Evolutionary conservation across 768 basidiomycete species (phyloP), one percentile per base, ranked within the genome.

Genomic region (Phaffia tasmanica): DNA sequence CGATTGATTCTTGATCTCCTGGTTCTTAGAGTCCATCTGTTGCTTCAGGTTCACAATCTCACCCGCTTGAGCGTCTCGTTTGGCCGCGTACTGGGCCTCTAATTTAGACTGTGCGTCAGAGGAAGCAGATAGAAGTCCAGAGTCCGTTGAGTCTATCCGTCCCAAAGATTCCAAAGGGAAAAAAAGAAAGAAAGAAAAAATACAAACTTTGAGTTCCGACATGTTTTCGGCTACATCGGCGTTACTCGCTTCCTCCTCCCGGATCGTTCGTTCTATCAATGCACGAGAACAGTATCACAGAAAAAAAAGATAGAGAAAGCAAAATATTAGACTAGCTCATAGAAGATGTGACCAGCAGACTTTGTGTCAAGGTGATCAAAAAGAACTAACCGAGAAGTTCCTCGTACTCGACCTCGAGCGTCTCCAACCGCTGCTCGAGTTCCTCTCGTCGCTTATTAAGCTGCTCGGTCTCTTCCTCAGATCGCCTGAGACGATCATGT

Each of bases 381-480:
- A 1, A 1, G 50, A 48, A 79, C 84, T 70, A 70, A 91, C 92
- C 93, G 42, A 99, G 82, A 29, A 98, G 81, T 77, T 98, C 95
- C 77, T 99, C 95, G 72, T 97, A 98, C 73, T 98, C 95, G 3
- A 87, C 80, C 77, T 98, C 93, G 32, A 98, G 79, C 55, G 85
- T 82, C 48, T 83, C 77, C 57, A 95, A 80, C 67, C 93, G 82
- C 50, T 81, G 79, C 77, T 99, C 93, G 51, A 98, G 77, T 74
- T 99, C 95, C 70, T 90, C 89, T 69, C 86, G 82, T 69, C 93
- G 80, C 71, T 89, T 83, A 30, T 80, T 78, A 66, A 89, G 80
- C 81, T 89, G 83, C 73, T 93, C 92, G 69, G 85, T 86, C 81
- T 98, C 93, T 76, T 98, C 92, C 72, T 93, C 88, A 69, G 85